A percentile compares a stretch with the other conserved stretches of the same genome.
Evolutionary conservation across 2,329 filamentous ascomycete genomes (phyloP).

Genomic region (Cryphonectria carpinicola): DNA sequence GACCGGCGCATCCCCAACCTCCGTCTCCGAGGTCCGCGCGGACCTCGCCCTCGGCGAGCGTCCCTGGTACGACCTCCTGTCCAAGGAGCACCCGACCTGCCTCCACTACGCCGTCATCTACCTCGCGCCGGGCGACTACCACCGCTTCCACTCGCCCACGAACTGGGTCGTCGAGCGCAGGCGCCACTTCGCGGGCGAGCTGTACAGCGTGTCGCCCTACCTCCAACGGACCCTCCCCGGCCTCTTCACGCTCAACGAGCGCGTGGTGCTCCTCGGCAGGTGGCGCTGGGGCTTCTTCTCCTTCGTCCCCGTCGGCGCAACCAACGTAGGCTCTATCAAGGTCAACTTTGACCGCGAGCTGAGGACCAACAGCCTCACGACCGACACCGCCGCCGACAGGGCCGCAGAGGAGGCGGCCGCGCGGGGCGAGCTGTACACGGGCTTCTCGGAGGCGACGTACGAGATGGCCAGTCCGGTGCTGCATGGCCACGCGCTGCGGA

Average conservation of each 20-base stretch:
- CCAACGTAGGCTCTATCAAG: conserved; percentile 95
- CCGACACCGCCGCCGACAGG: conserved; percentile 87
- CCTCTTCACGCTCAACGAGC: conserved; percentile 94
- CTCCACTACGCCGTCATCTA: conserved; percentile 96
- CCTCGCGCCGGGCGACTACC: conserved; percentile 95
- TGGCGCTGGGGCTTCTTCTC: conserved; percentile 99
- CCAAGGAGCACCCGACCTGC: conserved; percentile 65
- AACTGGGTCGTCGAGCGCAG: conserved; percentile 94
- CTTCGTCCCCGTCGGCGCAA: conserved; percentile 93
- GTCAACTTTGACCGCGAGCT: conserved; percentile 97
- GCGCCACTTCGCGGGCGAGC: conserved; percentile 95
- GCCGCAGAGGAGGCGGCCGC: conserved; percentile 79
- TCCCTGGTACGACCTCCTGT: conserved; percentile 73
- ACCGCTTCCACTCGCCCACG: conserved; percentile 94
- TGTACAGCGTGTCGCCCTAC: conserved; percentile 94
- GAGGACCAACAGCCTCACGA: conserved; percentile 87
- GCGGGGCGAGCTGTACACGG: conserved; percentile 81
- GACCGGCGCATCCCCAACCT: conserved; percentile 65
- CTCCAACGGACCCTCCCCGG: conserved; percentile 90
- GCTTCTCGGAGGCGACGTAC: conserved; percentile 92
- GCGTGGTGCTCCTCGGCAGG: conserved; percentile 87
- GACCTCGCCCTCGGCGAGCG: conserved; percentile 76
- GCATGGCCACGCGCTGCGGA: conserved; percentile 78
- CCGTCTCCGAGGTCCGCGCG: conserved; percentile 81
- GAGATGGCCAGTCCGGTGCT: conserved; percentile 75